Conservation (phyloP, 805 yeast species). For the Schizosaccharomyces osmophilus region DNA sequence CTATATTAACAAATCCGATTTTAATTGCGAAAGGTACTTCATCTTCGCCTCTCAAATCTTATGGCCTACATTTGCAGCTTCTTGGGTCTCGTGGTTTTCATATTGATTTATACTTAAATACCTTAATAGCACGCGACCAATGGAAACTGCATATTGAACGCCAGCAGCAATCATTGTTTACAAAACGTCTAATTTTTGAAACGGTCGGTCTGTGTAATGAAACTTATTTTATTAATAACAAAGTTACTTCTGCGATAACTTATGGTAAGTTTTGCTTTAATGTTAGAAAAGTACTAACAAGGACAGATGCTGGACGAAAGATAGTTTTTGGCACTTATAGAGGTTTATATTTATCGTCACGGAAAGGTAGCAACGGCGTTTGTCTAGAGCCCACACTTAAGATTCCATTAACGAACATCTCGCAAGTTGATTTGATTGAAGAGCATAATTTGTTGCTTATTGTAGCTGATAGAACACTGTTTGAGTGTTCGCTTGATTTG, state of each 20-base stretch:
- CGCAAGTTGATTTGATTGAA: conserved; percentile 76
- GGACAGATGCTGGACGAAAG: conserved; percentile 56
- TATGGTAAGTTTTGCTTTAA: conserved; percentile 14
- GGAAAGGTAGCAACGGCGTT: conserved; percentile 9
- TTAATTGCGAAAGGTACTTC: not conserved
- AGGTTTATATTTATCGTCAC: conserved; percentile 66
- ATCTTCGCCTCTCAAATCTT: conserved; percentile 10
- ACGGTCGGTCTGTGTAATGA: conserved; percentile 49
- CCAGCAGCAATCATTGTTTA: conserved; percentile 53
- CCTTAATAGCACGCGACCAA: conserved; percentile 41
- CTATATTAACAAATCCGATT: not conserved
- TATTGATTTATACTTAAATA: conserved; percentile 18
- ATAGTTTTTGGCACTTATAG: conserved; percentile 74
- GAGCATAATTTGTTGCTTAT: conserved; percentile 68
- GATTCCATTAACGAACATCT: conserved; percentile 47
- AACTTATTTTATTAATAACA: conserved; percentile 47
- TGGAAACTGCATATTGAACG: conserved; percentile 53
- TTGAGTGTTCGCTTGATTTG: conserved; percentile 55
- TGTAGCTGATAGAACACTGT: conserved; percentile 56
- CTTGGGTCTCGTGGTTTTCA: conserved; percentile 26
- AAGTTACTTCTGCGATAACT: conserved; percentile 77
- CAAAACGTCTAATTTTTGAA: conserved; percentile 55
- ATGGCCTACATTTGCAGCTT: conserved; percentile 25
- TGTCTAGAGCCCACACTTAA: conserved; percentile 34
- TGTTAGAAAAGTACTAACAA: not conserved